Conservation (phyloP, 805 yeast genomes). For the Nakazawaea ishiwadae region DNA sequence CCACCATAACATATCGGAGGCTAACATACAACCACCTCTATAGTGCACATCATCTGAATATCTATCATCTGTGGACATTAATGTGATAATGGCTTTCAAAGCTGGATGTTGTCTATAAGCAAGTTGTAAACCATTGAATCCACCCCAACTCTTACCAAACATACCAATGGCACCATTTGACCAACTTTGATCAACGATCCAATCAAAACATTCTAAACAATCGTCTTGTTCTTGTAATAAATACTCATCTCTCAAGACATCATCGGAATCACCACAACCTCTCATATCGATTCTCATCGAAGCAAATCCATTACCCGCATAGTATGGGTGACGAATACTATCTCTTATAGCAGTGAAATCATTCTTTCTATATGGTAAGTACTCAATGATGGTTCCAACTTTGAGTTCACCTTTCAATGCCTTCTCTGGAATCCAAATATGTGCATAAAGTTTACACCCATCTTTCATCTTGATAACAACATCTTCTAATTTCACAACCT, state of each 20-base stretch:
- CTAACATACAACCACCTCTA: constrained; percentile 40
- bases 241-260: constrained; percentile 35
- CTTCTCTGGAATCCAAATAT: constrained; percentile 38
- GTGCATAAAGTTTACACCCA: constrained; percentile 34
- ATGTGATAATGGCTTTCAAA: constrained; percentile 35
- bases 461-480: constrained; percentile 34
- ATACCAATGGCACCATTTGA: constrained; percentile 41
- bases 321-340: constrained; percentile 39
- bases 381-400: constrained; percentile 37
- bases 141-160: constrained; percentile 49
- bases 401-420: constrained; percentile 24
- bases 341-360: constrained; percentile 42
- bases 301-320: constrained; percentile 42
- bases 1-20: constrained; percentile 47
- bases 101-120: constrained; percentile 45
- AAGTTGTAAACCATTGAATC: constrained; percentile 40
- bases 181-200: constrained; percentile 36
- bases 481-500: constrained; percentile 28
- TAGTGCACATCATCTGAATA: constrained; percentile 46
- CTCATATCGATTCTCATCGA: constrained; percentile 43
- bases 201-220: constrained; percentile 36
- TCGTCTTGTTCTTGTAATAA: constrained; percentile 40
- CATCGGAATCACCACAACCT: constrained; percentile 40
- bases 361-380: constrained; percentile 40
- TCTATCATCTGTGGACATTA: constrained; percentile 44